These are phyloP conservation scores for Erucastrum elatum DNA, from an alignment of 345 rosid species.

Conservation along the genomic window DNA sequence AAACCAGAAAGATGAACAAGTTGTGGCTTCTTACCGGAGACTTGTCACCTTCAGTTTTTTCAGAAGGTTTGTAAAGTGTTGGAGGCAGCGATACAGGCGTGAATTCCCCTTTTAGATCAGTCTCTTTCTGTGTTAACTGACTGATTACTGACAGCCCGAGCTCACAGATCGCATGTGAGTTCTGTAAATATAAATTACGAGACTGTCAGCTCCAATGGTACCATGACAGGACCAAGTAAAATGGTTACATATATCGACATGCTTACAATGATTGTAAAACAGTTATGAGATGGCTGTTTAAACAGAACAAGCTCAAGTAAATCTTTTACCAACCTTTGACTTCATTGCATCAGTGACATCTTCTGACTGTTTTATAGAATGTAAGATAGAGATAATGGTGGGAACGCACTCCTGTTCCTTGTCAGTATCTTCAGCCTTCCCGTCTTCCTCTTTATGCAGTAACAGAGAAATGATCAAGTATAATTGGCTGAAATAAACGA, in stretches of 20 bases:
- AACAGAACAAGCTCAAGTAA: conserved; percentile 21
- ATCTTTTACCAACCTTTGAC: conserved; percentile 62
- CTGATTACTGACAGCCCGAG: conserved; percentile 75
- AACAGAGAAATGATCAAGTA: conserved; percentile 64
- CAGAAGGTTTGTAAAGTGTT: conserved; percentile 60
- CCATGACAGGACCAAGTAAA: conserved; percentile 8
- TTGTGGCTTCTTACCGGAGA: conserved; percentile 51
- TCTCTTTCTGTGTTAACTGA: conserved; percentile 55
- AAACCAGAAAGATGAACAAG: background rate
- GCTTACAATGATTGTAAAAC: conserved; percentile 9
- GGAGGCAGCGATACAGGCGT: conserved; percentile 61
- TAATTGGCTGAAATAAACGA: conserved; percentile 61
- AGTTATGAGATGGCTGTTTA: background rate
- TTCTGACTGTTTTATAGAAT: conserved; percentile 66
- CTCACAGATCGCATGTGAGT: conserved; percentile 84
- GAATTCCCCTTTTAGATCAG: conserved; percentile 42
- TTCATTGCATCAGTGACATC: conserved; percentile 70
- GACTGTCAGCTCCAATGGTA: conserved; percentile 26
- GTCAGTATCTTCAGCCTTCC: conserved; percentile 59
- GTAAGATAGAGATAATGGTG: conserved; percentile 53
- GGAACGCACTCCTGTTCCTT: conserved; percentile 63
- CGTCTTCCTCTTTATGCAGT: conserved; percentile 79
- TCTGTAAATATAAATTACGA: conserved; percentile 54
- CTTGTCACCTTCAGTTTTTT: conserved; percentile 57
- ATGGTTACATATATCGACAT: background rate